phyloP scores from a whole-genome alignment of 768 basidiomycete species.

The Lactarius deliciosus region DNA sequence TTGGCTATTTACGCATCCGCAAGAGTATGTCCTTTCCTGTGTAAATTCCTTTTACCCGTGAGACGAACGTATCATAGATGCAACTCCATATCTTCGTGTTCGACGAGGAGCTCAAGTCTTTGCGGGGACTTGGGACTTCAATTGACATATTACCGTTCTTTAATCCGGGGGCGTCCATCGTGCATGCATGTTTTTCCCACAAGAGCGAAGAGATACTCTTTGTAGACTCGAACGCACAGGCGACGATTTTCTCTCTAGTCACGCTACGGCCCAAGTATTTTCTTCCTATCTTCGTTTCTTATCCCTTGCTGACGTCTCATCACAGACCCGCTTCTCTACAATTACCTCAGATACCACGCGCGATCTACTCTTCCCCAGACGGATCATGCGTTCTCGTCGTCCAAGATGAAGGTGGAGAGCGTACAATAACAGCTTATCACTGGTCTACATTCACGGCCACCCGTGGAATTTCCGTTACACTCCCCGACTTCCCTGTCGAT shows the following conservation, averaged over 20 bases:
- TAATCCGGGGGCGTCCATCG: conserved; percentile 32
- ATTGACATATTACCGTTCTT: conserved; percentile 48
- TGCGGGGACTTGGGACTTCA: conserved; percentile 44
- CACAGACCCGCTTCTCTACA: conserved; percentile 46
- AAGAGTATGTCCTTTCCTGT: conserved; percentile 45
- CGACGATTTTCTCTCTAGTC: conserved; percentile 52
- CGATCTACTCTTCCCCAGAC: conserved; percentile 50
- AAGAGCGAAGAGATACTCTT: conserved; percentile 54
- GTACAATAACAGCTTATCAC: conserved; percentile 46
- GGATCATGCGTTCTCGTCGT: conserved; percentile 51
- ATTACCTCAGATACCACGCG: conserved; percentile 37
- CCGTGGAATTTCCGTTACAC: conserved; percentile 41
- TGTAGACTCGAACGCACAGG: conserved; percentile 44
- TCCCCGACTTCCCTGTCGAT: conserved; percentile 20
- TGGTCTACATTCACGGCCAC: conserved; percentile 55
- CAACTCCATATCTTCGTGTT: conserved; percentile 32
- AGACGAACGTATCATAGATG: conserved; percentile 27
- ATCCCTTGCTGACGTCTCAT: background rate
- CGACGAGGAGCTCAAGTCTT: conserved; percentile 43
- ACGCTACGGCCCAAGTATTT: conserved; percentile 52
- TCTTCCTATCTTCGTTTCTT: background rate
- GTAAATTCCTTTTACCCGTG: background rate
- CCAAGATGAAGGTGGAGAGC: conserved; percentile 23
- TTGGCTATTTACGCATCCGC: conserved; percentile 45
- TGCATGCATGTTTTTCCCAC: conserved; percentile 43